A percentile compares a stretch with the other conserved stretches of the same genome.
phyloP scores from a whole-genome alignment of 2,329 filamentous ascomycete genomes.

The Ophiocordyceps robertsii region DNA sequence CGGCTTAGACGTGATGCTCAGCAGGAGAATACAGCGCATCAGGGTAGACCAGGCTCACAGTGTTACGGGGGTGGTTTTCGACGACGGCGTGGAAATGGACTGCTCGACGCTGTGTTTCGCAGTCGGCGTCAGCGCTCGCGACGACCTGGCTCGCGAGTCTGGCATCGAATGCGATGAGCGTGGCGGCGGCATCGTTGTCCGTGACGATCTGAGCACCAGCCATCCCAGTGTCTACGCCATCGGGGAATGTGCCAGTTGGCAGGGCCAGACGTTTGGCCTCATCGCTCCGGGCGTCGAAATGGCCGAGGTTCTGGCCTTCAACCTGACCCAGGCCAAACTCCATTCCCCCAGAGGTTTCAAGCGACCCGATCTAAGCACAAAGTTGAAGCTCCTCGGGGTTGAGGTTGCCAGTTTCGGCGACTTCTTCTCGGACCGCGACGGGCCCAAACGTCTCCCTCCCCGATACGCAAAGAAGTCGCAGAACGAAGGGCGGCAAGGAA shows the following conservation, averaged over 20 bases:
- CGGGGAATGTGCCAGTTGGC: slow-evolving; percentile 84
- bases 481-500: not conserved
- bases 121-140: slow-evolving; percentile 70
- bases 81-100: slow-evolving; percentile 64
- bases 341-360: slow-evolving; percentile 61
- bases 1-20: slow-evolving; percentile 68
- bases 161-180: slow-evolving; percentile 61
- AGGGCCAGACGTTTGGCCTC: slow-evolving; percentile 73
- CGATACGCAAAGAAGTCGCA: slow-evolving; percentile 26
- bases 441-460: slow-evolving; percentile 60
- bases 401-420: slow-evolving; percentile 90
- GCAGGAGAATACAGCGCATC: slow-evolving; percentile 61
- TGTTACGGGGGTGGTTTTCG: slow-evolving; percentile 63
- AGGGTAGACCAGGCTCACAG: slow-evolving; percentile 52
- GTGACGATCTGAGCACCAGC: slow-evolving; percentile 55
- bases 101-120: slow-evolving; percentile 82
- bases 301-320: slow-evolving; percentile 84
- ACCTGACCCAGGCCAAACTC: slow-evolving; percentile 69
- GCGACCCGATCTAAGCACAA: slow-evolving; percentile 77
- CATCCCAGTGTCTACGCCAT: slow-evolving; percentile 67
- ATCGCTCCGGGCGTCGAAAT: slow-evolving; percentile 87
- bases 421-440: slow-evolving; percentile 81
- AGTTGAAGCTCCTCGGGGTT: slow-evolving; percentile 78
- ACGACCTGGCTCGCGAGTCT: slow-evolving; percentile 57
- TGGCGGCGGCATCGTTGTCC: slow-evolving; percentile 64